Evolutionary conservation across 768 basidiomycete genomes (phyloP).

Genomic region (Amanita rimosa): DNA sequence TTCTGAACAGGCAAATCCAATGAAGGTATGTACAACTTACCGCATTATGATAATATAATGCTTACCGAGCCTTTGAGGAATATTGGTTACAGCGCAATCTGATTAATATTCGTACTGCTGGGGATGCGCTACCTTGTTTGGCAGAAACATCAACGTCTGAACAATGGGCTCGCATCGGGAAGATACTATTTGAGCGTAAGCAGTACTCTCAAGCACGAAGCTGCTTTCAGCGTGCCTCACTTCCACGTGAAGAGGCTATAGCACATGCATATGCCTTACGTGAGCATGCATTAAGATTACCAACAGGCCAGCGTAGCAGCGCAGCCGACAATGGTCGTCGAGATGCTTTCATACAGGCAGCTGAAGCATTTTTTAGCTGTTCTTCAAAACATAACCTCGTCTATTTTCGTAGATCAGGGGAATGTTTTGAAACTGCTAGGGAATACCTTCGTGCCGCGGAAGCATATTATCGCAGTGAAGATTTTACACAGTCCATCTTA

Average conservation of each 20-base stretch:
- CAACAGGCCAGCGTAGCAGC: constrained; percentile 3
- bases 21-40: constrained; percentile 31
- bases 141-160: constrained; percentile 39
- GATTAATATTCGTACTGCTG: constrained; percentile 37
- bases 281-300: constrained; percentile 31
- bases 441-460: constrained; percentile 32
- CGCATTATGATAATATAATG: neutral
- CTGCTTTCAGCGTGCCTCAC: constrained; percentile 25
- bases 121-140: constrained; percentile 37
- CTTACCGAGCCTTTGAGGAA: constrained; percentile 19
- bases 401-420: constrained; percentile 32
- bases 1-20: constrained; percentile 42
- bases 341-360: constrained; percentile 31
- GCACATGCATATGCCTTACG: constrained; percentile 44
- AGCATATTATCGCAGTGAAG: constrained; percentile 27
- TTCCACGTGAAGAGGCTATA: constrained; percentile 29
- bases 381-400: constrained; percentile 16
- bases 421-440: constrained; percentile 31
- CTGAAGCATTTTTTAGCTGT: constrained; percentile 36
- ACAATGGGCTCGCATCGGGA: constrained; percentile 25
- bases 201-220: constrained; percentile 27
- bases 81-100: constrained; percentile 38
- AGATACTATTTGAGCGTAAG: constrained; percentile 25
- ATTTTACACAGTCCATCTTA: constrained; percentile 32
- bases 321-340: constrained; percentile 12